phyloP scores from a whole-genome alignment of 257 asterid species.

The Solanum sparsipilum region DNA sequence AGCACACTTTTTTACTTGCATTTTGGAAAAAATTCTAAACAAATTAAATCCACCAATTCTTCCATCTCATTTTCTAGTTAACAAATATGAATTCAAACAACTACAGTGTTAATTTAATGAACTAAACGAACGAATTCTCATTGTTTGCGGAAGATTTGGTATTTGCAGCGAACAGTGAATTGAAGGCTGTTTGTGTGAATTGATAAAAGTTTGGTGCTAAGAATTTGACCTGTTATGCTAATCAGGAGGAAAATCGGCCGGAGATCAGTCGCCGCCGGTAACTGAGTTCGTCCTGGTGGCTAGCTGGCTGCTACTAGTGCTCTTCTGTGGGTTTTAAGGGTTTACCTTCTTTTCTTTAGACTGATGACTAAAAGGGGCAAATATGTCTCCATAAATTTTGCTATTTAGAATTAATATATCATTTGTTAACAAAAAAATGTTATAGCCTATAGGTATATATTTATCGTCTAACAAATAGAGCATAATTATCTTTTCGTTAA shows the following conservation, averaged over 20 bases:
- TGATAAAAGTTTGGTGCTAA: background rate
- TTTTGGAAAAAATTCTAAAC: background rate
- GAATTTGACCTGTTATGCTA: background rate
- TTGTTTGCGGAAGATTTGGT: background rate
- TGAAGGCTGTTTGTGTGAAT: background rate
- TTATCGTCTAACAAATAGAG: too few relatives aligned
- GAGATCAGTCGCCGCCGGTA: background rate
- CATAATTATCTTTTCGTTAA: background rate
- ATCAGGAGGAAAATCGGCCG: background rate
- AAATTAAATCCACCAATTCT: background rate
- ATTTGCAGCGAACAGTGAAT: background rate
- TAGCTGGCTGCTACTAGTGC: background rate
- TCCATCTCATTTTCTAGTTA: background rate
- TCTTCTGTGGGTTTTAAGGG: background rate
- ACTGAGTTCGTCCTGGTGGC: background rate
- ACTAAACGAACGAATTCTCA: background rate
- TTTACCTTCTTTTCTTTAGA: background rate
- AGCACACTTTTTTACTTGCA: background rate
- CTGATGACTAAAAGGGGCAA: background rate
- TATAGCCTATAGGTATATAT: too few relatives aligned
- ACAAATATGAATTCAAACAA: background rate
- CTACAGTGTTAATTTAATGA: background rate
- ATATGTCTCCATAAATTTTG: background rate
- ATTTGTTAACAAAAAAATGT: background rate
- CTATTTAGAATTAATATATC: background rate